Base-by-base conservation (phyloP, 2,329 filamentous ascomycete genomes). In the Fusarium equiseti region DNA sequence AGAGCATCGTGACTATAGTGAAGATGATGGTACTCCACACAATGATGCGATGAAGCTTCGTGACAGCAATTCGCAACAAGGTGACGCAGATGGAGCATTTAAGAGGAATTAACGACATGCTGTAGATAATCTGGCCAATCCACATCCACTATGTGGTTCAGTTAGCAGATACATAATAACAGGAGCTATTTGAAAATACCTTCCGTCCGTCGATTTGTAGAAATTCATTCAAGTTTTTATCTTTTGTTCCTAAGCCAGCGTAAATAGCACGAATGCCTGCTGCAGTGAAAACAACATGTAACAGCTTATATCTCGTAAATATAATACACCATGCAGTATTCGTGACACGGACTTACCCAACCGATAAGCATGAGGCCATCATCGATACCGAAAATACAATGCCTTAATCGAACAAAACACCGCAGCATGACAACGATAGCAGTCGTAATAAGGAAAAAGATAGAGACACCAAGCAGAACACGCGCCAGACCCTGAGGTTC, bases 61-160 rank as follows among this genome's bases (percentile, higher is more conserved):
- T 43, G 4, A 72, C 59, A 4, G 70, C 66, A 10, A 72, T 72
- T 2, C 70, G 69, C 5, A 72, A 48, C 1, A 72, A 49, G 1
- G 58, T 72, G 11, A 68, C 40, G 20, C 70, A 72, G 38, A 72
- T 72, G 2, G 69, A 63, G 2, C 44, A 8, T n/a, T 72, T 72
- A 12, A 72, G 57, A n/a, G 59, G 66, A 2, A 62, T 22, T 8
- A 72, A 26, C 1, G 69, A 72, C 8, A 32, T 26, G n/a, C 48
- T 50, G 8, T 72, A 72, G 1, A 42, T 13, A 1, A 27, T 13
- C 35, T 71, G 63, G 6, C 63, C 69, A 2, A 61, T 35, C 63
- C 63, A 73, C 8, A 71, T 10, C 32, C 61, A 65, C 70, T 72
- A 6, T n/a, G 35, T n/a, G 5, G 5, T n/a, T 38, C 9, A 6